Conservation (phyloP, 1,139 yeast genomes). For the Diutina rugosa region DNA sequence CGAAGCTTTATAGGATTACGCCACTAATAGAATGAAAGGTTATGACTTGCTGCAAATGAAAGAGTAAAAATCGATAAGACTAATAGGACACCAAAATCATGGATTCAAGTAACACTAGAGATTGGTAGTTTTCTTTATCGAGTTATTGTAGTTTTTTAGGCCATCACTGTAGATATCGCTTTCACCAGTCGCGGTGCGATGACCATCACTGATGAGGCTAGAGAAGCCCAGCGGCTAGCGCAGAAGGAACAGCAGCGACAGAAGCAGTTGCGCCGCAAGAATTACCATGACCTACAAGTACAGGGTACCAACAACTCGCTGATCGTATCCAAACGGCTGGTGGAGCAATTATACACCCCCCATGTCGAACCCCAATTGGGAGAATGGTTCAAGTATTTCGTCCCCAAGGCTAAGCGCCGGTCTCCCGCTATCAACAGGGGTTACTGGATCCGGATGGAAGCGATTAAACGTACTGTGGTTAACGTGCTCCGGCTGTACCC, state of each 20-base stretch:
- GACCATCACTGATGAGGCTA: neutral
- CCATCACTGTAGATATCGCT: neutral
- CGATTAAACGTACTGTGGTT: conserved; percentile 41
- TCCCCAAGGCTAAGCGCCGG: conserved; percentile 52
- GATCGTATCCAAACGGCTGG: conserved; percentile 72
- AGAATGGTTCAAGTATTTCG: conserved; percentile 46
- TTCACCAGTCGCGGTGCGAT: neutral
- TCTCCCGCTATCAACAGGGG: conserved; percentile 79
- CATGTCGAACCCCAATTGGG: conserved; percentile 24
- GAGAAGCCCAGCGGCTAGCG: neutral
- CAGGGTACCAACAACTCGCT: conserved; percentile 82
- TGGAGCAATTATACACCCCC: conserved; percentile 47
- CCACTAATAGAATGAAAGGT: too few species aligned
- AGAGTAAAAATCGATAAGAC: too few species aligned
- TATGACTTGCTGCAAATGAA: too few species aligned
- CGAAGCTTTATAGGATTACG: too few species aligned
- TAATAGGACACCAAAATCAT: too few species aligned
- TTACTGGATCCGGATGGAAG: conserved; percentile 71
- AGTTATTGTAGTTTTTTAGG: too few species aligned
- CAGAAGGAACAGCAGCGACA: conserved; percentile 7
- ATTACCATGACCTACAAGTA: conserved; percentile 48
- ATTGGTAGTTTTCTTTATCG: too few species aligned
- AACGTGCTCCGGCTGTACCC: conserved; percentile 19
- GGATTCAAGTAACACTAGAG: too few species aligned
- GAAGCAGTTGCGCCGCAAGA: conserved; percentile 33